Evolutionary conservation across 1,139 yeast genomes (phyloP), one percentile per base, ranked within the genome.

Genomic region (Yamadazyma sp.): DNA sequence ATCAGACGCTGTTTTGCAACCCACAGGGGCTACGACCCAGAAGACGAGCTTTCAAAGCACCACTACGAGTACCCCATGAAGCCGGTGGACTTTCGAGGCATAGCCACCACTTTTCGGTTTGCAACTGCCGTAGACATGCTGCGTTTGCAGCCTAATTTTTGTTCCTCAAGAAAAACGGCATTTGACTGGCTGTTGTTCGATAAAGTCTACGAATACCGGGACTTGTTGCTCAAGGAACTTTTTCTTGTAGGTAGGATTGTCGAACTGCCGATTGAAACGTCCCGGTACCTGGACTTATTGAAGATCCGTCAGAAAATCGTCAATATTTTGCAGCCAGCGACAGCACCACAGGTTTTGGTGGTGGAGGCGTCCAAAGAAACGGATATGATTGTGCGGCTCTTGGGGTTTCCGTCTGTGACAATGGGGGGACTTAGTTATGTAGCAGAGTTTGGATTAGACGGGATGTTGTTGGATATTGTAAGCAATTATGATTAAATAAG

Each of bases 31-130:
- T 41, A 32, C 34, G 50, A 45, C 18, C 29, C 35, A 6, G 34
- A 35, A 9, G 48, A 45, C 27, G 46, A 25, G 15, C 12, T 40
- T 6, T 43, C 46, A 4, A 38, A 35, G 25, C 42, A 31, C 7
- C 39, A 38, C 21, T 32, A 34, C 21, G 43, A 45, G 22, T 45
- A 33, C 26, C 48, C 50, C 9, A 45, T 43, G 36, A 46, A 43
- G 31, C 43, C 39, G 4, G 43, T 41, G 5, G 50, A 45, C 25
- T 46, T 31, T 28, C 39, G 44, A 32, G 46, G 47, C 13, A 21
- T 38, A 2, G 41, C 25, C n/a, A 18, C 30, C 16, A 21, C 31
- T n/a, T 41, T 38, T 33, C n/a, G n/a, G 16, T 35, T 31, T 35
- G 29, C 44, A 20, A 14, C 36, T 5, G 14, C 16, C 4, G 29